Evolutionary conservation across 2,329 filamentous ascomycete genomes (phyloP).

Genomic region (Verticillium dahliae): DNA sequence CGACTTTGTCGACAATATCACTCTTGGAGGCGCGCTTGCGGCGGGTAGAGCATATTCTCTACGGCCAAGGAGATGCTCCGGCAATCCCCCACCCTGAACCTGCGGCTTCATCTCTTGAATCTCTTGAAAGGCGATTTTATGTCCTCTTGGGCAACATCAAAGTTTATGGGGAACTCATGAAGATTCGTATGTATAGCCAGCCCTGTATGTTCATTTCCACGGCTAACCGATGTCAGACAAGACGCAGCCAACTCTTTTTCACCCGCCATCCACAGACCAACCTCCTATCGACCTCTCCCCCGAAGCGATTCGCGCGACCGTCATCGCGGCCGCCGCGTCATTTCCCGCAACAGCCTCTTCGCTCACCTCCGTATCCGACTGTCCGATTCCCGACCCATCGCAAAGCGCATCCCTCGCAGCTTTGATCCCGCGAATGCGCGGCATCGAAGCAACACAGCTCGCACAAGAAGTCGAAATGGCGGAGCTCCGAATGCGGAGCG

Average conservation of each 20-base stretch:
- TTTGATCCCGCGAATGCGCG: constrained; percentile 56
- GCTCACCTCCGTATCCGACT: constrained; percentile 49
- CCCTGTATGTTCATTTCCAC: background rate
- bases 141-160: constrained; percentile 42
- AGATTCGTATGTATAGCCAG: constrained; percentile 46
- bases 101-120: constrained; percentile 33
- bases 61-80: constrained; percentile 26
- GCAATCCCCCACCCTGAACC: constrained; percentile 6
- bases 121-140: constrained; percentile 48
- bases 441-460: constrained; percentile 52
- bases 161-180: constrained; percentile 53
- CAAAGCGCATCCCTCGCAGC: constrained; percentile 50
- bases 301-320: constrained; percentile 45
- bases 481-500: constrained; percentile 57
- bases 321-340: constrained; percentile 48
- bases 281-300: constrained; percentile 45
- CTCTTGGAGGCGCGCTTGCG: constrained; percentile 53
- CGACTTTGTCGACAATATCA: constrained; percentile 46
- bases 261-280: constrained; percentile 33
- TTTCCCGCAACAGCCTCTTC: constrained; percentile 51
- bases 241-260: constrained; percentile 48
- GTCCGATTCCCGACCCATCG: constrained; percentile 47
- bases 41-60: constrained; percentile 53
- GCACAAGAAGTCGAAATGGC: constrained; percentile 57
- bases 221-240: constrained; percentile 32